A percentile compares a stretch with the other conserved stretches of the same genome.
Conservation (phyloP, 2,329 filamentous ascomycete genomes). For the Ophiostoma piceae region DNA sequence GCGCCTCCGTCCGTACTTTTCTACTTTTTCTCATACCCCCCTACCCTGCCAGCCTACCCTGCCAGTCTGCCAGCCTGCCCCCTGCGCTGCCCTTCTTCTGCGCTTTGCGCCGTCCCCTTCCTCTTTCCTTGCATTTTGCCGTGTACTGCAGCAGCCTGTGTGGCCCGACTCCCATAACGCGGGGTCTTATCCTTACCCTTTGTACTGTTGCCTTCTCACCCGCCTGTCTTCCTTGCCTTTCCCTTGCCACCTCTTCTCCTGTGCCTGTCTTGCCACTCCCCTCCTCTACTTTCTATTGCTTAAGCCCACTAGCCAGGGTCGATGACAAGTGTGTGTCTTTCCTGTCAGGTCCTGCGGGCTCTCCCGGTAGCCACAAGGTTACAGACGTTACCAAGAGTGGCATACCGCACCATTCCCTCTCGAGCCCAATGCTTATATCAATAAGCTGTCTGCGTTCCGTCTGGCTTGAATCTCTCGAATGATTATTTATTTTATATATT, state of each 20-base stretch:
- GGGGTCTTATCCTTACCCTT: background rate
- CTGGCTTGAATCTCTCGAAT: background rate
- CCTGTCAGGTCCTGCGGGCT: conserved; percentile 18
- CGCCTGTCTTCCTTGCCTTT: background rate
- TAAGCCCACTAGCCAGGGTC: conserved; percentile 16
- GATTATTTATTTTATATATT: background rate
- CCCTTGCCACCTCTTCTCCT: background rate
- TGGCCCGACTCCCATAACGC: background rate
- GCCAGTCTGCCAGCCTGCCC: background rate
- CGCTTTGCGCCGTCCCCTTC: background rate
- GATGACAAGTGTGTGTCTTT: conserved; percentile 19
- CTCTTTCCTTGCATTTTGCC: background rate
- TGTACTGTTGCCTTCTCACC: too few relatives aligned
- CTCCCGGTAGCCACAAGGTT: conserved; percentile 19
- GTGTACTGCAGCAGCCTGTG: background rate
- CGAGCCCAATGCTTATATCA: background rate
- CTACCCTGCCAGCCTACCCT: background rate
- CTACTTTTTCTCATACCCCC: background rate
- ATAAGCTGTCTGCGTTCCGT: background rate
- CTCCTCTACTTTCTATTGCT: background rate
- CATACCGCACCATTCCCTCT: background rate
- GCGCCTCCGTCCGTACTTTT: conserved; percentile 1
- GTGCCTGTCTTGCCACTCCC: background rate
- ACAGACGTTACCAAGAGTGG: background rate
- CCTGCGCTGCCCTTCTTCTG: background rate